These are phyloP conservation scores for Cytospora piceae DNA, from an alignment of 2,329 filamentous ascomycete genomes.

Conservation along the genomic window DNA sequence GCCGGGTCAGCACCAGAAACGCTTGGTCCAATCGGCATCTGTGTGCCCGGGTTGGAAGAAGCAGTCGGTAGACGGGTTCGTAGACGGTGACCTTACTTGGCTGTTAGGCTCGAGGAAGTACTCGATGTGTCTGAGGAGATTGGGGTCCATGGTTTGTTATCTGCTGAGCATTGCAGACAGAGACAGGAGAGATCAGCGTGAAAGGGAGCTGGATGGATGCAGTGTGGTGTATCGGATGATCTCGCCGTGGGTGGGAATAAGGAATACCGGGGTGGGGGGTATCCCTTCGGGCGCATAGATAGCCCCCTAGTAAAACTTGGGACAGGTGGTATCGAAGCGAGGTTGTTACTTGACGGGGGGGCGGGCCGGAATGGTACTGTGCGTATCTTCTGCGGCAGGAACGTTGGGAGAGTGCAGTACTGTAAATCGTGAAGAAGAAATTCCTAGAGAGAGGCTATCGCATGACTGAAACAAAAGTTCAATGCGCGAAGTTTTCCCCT, in stretches of 20 bases:
- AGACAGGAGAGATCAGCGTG: slow-evolving; percentile 10
- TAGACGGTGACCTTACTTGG: slow-evolving; percentile 37
- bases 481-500: background rate
- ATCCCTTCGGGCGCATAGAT: background rate
- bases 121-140: slow-evolving; percentile 44
- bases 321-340: too few relatives aligned
- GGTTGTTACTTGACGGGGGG: too few relatives aligned
- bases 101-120: slow-evolving; percentile 46
- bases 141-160: slow-evolving; percentile 41
- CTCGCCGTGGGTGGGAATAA: background rate
- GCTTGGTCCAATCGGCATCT: slow-evolving; percentile 14
- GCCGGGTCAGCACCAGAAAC: slow-evolving; percentile 33
- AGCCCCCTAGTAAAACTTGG: background rate
- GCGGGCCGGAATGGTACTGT: too few relatives aligned
- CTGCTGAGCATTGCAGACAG: slow-evolving; percentile 25
- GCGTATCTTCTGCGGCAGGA: background rate
- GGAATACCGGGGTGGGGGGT: background rate
- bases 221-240: slow-evolving; percentile 17
- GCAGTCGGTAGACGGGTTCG: background rate
- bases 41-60: background rate
- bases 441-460: background rate
- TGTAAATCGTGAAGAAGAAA: background rate
- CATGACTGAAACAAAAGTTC: background rate
- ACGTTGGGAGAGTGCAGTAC: background rate
- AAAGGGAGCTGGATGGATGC: slow-evolving; percentile 13